Base-by-base conservation (phyloP, 2,329 filamentous ascomycete genomes). In the Sordariomycetes sp. region DNA sequence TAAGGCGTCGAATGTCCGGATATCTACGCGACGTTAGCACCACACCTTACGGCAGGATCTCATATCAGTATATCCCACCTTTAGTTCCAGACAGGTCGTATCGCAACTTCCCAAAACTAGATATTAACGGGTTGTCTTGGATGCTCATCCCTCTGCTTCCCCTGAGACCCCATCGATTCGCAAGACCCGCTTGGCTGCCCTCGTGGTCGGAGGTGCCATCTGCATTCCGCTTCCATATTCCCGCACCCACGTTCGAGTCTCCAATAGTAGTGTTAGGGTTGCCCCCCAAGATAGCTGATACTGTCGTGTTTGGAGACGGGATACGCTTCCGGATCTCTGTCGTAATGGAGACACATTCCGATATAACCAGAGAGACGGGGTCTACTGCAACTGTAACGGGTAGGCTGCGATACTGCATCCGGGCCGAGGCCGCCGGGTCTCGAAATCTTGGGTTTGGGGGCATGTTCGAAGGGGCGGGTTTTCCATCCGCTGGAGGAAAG, bases 291-390 rank as follows among this genome's bases (percentile, higher is more conserved):
- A 99, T 99, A 56, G 92, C 92, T 42, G 94, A 90, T 52, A 99
- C 94, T 5, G 91, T 96, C 13, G 91, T 96, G 69, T 97, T 91
- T 53, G 90, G 90, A 78, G 92, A 97, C 62, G 94, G 87, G 62
- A 90, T 88, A 80, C 96, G 87, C 74, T 99, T 99, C 67, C 95
- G 91, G 81, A 99, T 96, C 60, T 91, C 90, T 61, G 92, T 96
- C 15, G 94, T 97, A 73, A 99, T 92, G 52, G 91, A 92, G 68
- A 97, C 97, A 72, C 94, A 99, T 84, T 99, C 94, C 72, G 92
- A 96, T 61, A 95, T 96, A 62, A 99, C 90, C 65, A 99, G 77
- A 54, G 90, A 91, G 58, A 96, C 86, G 1, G 91, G 90, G 66
- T 96, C 89, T 63, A 96, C 87, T 51, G 91, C 89, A 61, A 96